These are phyloP conservation scores for Oenanthe sinensis DNA, from an alignment of 129 eudicot genomes.

Conservation along the genomic window DNA sequence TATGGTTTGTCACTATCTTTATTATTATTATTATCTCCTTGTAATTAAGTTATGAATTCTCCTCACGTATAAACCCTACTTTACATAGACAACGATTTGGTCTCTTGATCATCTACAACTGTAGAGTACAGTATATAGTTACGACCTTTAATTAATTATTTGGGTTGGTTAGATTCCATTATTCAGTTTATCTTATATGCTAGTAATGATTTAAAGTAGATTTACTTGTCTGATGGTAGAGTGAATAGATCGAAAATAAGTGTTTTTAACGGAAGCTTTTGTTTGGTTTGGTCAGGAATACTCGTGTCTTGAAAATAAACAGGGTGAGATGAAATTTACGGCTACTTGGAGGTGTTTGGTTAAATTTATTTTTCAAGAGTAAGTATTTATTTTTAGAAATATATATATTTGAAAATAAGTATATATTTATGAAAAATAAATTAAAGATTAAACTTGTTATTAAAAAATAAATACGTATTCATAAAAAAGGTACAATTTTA, in stretches of 20 bases:
- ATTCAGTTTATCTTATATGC: background rate
- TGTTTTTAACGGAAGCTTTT: background rate
- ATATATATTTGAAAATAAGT: too few relatives aligned
- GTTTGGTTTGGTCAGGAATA: too few relatives aligned
- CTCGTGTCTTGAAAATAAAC: background rate
- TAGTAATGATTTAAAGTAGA: background rate
- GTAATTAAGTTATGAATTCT: background rate
- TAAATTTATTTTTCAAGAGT: too few relatives aligned
- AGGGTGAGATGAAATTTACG: background rate
- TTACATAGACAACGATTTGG: background rate
- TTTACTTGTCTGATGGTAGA: slow-evolving; percentile 7
- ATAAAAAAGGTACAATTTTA: too few relatives aligned
- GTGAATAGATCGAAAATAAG: background rate
- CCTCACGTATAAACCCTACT: background rate
- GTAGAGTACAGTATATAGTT: background rate
- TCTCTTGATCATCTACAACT: background rate
- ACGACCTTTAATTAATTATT: background rate
- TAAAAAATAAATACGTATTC: too few relatives aligned
- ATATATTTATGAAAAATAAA: too few relatives aligned
- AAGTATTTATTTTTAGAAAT: too few relatives aligned
- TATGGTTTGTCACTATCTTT: background rate
- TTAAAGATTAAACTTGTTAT: too few relatives aligned
- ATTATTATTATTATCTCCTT: background rate
- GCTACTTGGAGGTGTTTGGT: too few relatives aligned
- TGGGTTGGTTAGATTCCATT: background rate